These are phyloP conservation scores for Massarina eburnea DNA, from an alignment of 2,329 filamentous ascomycete species.

Conservation along the genomic window DNA sequence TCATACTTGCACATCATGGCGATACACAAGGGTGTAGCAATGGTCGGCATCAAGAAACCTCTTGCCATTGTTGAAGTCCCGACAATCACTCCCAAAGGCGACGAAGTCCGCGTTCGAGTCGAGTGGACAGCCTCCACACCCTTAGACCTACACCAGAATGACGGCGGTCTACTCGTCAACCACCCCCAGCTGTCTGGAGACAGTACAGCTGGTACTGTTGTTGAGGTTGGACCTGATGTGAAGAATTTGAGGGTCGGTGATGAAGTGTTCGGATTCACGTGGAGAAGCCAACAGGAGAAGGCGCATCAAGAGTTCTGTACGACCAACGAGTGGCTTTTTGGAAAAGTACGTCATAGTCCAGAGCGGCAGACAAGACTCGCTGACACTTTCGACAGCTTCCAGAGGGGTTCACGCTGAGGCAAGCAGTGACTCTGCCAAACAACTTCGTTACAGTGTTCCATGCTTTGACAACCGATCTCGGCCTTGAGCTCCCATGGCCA, in stretches of 20 bases:
- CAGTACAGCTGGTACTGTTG: slow-evolving; percentile 56
- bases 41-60: slow-evolving; percentile 39
- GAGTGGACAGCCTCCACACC: slow-evolving; percentile 64
- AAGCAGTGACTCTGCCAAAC: slow-evolving; percentile 58
- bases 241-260: slow-evolving; percentile 56
- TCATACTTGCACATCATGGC: slow-evolving; percentile 16
- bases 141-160: slow-evolving; percentile 63
- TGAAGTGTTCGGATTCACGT: slow-evolving; percentile 59
- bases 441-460: slow-evolving; percentile 63
- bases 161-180: slow-evolving; percentile 58
- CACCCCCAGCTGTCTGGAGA: slow-evolving; percentile 56
- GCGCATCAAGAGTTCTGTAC: slow-evolving; percentile 60
- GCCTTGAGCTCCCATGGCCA: slow-evolving; percentile 60
- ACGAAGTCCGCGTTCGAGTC: slow-evolving; percentile 58
- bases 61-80: slow-evolving; percentile 41
- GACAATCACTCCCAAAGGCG: slow-evolving; percentile 33
- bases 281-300: slow-evolving; percentile 51
- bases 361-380: background rate
- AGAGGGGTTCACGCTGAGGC: slow-evolving; percentile 43
- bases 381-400: slow-evolving; percentile 42
- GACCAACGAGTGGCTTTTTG: slow-evolving; percentile 51
- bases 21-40: slow-evolving; percentile 46
- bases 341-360: slow-evolving; percentile 14
- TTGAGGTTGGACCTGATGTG: slow-evolving; percentile 51
- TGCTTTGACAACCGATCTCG: slow-evolving; percentile 54